Base-by-base conservation (phyloP, 805 yeast genomes). In the Kregervanrija fluxuum region DNA sequence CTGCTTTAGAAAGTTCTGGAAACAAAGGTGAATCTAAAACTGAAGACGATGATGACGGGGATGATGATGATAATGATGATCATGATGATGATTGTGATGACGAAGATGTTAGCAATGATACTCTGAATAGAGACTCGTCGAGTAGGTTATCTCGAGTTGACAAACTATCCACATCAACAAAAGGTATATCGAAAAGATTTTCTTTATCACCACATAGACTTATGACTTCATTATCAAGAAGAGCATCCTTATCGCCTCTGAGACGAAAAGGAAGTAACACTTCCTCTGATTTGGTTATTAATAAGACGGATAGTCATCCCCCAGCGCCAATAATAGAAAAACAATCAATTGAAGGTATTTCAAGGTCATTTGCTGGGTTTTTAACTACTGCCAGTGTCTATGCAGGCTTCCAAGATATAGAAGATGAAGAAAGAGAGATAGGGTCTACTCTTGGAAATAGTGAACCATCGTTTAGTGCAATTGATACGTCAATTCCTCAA, bases 331-430 rank as follows among this genome's bases (percentile, higher is more conserved):
- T 33, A 54, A 6, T 42, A 11, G 32, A 45, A 1, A 45, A 38
- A 11, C 46, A 42, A 15, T 49, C 59, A 2, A 54, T 61, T 1
- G 66, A 67, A 11, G 70, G 68, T 37, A 70, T 73, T 60, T 74
- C 79, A 13, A 70, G 69, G 51, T 74, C 79, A 37, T 70, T 79
- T 51, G 79, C 75, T 3, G 74, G 77, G 0, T 55, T 77, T 42
- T 62, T 79, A 44, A 76, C 84, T 0, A 72, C 82, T 0, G 80
- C 83, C 0, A 74, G 79, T 49, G 69, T 75, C 46, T 75, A 72
- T 54, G 70, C 77, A 6, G 70, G 69, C 11, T 60, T 63, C 47
- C 60, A 60, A 41, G 63, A 61, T 37, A 48, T 59, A 30, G 64
- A 57, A 38, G 67, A 56, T 30, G 64, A 64, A 30, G 67, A 61